Percentiles rank a stretch among this genome's conserved stretches.
Conservation (phyloP, 148 eudicot genomes). For the Rhododendron molle region DNA sequence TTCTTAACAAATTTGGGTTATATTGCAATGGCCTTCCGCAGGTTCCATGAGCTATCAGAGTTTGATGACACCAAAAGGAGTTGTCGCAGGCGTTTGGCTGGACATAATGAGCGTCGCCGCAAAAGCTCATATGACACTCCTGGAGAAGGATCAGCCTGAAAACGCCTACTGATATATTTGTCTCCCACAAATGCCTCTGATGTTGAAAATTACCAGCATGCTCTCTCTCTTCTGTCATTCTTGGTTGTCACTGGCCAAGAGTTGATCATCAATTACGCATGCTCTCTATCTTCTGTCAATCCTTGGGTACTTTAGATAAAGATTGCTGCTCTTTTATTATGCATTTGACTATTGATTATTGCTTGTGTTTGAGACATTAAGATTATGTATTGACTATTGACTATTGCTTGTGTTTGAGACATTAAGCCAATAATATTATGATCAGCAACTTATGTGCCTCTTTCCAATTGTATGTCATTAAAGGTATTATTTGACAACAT, state of each 20-base stretch:
- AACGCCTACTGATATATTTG: neutral
- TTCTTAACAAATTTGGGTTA: neutral
- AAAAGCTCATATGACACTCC: constrained; percentile 49
- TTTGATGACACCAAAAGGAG: constrained; percentile 76
- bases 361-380: neutral
- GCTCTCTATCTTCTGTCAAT: constrained; percentile 22
- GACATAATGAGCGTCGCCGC: constrained; percentile 76
- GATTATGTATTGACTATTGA: neutral
- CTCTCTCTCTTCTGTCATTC: constrained; percentile 78
- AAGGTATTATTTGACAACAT: neutral
- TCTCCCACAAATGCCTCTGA: neutral
- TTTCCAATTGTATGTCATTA: neutral
- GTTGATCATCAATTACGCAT: neutral
- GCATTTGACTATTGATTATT: neutral
- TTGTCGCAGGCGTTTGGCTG: constrained; percentile 69
- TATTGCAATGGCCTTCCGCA: constrained; percentile 16
- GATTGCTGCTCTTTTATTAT: neutral
- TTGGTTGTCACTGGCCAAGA: neutral
- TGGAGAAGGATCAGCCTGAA: constrained; percentile 31
- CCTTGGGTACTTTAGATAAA: neutral
- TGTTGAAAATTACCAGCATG: constrained; percentile 17
- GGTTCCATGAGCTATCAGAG: constrained; percentile 64
- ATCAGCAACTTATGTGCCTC: neutral
- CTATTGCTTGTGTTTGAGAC: constrained; percentile 1
- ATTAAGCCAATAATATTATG: neutral